Evolutionary conservation across 192 early-diverging fungal species (phyloP).

Genomic region (Phycomyces nitens): DNA sequence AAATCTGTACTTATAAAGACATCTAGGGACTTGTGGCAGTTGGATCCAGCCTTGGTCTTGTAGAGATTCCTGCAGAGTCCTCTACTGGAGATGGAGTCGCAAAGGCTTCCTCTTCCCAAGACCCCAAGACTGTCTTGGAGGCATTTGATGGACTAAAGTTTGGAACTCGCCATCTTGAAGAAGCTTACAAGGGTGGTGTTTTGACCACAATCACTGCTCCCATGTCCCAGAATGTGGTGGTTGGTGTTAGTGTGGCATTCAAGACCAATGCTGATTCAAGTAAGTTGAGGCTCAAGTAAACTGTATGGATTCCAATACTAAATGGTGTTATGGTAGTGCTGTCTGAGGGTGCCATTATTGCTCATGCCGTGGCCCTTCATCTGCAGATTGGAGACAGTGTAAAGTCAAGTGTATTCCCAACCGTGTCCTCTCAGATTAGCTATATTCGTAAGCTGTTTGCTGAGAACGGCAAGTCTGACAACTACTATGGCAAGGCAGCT

Average conservation of each 20-base stretch:
- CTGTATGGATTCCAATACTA: slow-evolving; percentile 4
- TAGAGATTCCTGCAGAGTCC: slow-evolving; percentile 60
- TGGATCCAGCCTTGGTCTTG: slow-evolving; percentile 54
- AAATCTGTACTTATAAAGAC: too few species aligned
- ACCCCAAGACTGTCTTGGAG: slow-evolving; percentile 29
- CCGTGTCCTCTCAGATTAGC: slow-evolving; percentile 50
- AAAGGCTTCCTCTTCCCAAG: slow-evolving; percentile 1
- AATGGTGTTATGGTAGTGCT: slow-evolving; percentile 28
- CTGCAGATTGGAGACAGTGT: slow-evolving; percentile 49
- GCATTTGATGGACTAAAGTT: slow-evolving; percentile 69
- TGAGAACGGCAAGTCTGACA: slow-evolving; percentile 25
- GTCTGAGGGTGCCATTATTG: slow-evolving; percentile 40
- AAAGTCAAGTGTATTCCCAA: slow-evolving; percentile 42
- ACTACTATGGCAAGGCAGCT: slow-evolving; percentile 40
- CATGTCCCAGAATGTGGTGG: slow-evolving; percentile 45
- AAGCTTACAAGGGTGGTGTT: slow-evolving; percentile 59
- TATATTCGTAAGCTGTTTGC: slow-evolving; percentile 41
- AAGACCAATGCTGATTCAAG: slow-evolving; percentile 53
- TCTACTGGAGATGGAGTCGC: slow-evolving; percentile 58
- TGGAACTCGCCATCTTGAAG: slow-evolving; percentile 50
- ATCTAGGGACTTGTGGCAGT: slow-evolving; percentile 62
- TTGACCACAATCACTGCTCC: slow-evolving; percentile 58
- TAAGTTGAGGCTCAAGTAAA: too few species aligned
- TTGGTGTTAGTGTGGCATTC: slow-evolving; percentile 66
- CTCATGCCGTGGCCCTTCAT: slow-evolving; percentile 57